Conservation (phyloP, 1,284 basidiomycete genomes). For the Boletellus deceptivus region DNA sequence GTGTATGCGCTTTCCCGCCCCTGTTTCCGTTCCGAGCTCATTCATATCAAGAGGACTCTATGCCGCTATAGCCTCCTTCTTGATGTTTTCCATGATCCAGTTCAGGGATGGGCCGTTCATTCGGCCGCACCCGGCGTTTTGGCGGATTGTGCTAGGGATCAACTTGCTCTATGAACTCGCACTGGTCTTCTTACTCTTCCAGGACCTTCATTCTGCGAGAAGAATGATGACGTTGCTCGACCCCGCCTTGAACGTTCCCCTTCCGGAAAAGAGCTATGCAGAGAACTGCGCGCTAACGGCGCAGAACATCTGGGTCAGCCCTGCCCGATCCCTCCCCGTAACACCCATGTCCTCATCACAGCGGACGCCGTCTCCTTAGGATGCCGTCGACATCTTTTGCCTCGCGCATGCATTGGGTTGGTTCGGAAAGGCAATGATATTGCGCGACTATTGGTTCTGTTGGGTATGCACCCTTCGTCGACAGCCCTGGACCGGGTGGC, state of each 20-base stretch:
- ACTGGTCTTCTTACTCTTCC: conserved; percentile 79
- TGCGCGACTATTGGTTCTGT: conserved; percentile 88
- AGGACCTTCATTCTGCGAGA: conserved; percentile 76
- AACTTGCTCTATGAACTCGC: conserved; percentile 80
- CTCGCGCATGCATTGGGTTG: conserved; percentile 79
- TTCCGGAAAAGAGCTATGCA: conserved; percentile 81
- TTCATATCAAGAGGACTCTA: conserved; percentile 56
- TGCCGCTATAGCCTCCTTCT: conserved; percentile 66
- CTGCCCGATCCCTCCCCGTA: conserved; percentile 3
- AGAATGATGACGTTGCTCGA: conserved; percentile 77
- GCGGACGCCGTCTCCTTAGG: conserved; percentile 38
- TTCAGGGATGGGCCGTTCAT: conserved; percentile 83
- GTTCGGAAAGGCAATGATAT: conserved; percentile 84
- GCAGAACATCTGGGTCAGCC: conserved; percentile 63
- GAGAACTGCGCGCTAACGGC: conserved; percentile 72
- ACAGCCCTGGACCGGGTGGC: background rate
- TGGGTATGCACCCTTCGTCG: conserved; percentile 52
- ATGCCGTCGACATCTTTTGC: conserved; percentile 81
- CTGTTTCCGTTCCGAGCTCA: conserved; percentile 3
- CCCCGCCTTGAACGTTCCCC: conserved; percentile 62
- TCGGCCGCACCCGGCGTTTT: conserved; percentile 73
- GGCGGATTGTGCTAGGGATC: conserved; percentile 71
- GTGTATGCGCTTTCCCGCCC: conserved; percentile 49
- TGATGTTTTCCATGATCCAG: conserved; percentile 79
- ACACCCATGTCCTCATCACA: conserved; percentile 6